These are phyloP conservation scores for Phoma sp. DNA, from an alignment of 2,329 filamentous ascomycete species.

Conservation along the genomic window DNA sequence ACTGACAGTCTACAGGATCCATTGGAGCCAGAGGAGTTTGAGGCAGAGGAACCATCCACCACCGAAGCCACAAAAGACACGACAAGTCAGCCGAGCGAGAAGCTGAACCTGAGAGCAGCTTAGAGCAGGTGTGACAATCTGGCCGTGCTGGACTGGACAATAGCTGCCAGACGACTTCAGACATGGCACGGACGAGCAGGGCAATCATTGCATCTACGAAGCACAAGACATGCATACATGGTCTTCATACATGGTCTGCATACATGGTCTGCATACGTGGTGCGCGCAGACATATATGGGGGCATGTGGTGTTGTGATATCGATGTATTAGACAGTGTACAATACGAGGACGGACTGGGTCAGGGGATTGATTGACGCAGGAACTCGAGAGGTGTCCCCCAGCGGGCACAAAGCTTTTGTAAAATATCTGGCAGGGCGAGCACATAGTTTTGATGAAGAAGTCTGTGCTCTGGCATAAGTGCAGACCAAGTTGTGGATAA, in stretches of 20 bases:
- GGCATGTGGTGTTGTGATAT: slow-evolving; percentile 2
- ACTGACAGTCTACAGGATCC: slow-evolving; percentile 29
- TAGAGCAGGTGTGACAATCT: not conserved
- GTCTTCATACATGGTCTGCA: too few relatives aligned
- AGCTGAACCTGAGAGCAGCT: slow-evolving; percentile 21
- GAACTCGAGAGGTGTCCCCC: not conserved
- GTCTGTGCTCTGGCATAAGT: slow-evolving; percentile 20
- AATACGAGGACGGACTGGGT: slow-evolving; percentile 6
- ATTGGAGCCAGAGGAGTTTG: slow-evolving; percentile 25
- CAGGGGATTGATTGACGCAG: not conserved
- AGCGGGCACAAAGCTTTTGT: slow-evolving; percentile 2
- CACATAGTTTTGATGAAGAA: slow-evolving; percentile 18
- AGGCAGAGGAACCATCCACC: slow-evolving; percentile 15
- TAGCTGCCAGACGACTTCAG: not conserved
- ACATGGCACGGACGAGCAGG: not conserved
- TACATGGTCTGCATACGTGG: too few relatives aligned
- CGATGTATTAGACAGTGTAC: slow-evolving; percentile 20
- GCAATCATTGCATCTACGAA: not conserved
- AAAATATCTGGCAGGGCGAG: slow-evolving; percentile 21
- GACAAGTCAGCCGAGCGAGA: slow-evolving; percentile 20
- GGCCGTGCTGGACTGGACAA: not conserved
- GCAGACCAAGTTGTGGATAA: slow-evolving; percentile 13
- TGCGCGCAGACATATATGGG: not conserved
- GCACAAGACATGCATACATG: not conserved
- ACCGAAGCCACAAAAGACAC: slow-evolving; percentile 17